Evolutionary conservation across 2,329 filamentous ascomycete genomes (phyloP), one percentile per base, ranked within the genome.

Genomic region (Cylindrodendrum hubeiense): DNA sequence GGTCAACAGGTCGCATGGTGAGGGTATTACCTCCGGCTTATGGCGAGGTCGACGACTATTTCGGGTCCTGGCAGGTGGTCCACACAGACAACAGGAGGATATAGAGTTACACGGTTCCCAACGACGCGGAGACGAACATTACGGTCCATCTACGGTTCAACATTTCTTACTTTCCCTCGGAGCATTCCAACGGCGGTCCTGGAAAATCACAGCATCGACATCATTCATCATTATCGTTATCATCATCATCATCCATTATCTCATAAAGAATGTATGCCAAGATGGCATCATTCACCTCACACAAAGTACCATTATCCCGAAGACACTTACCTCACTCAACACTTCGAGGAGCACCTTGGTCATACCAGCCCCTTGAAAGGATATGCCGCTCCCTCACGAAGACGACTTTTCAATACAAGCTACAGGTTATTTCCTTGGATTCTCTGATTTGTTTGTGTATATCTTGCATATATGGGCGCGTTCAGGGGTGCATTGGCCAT

Each of bases 1-100:
- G 87, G 87, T 77, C 78, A 15, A 88, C 86, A 17, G 87, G 87
- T 39, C 82, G 82, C 60, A 85, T 87, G 82, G 80, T 83, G 28
- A 80, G 84, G 17, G 85, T 87, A 21, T 78, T 84, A 19, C 87
- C 87, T 12, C 87, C 87, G 2, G 80, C 80, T 5, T 89, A 89
- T 71, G 84, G 84, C 43, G 85, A 87, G 71, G 78, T 82, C 50
- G 82, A 86, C 50, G 82, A 86, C 59, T 78, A 81, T 65, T 82
- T 82, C 62, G 83, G 83, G 1, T 80, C 85, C 33, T 86, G 84
- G 83, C 83, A 86, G 72, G 77, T 82, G 44, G 80, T 86, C 56
- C 81, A 82, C 69, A 82, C 83, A 7, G 84, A 86, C 73, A 87
- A 86, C 72, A 74, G 78, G 69, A 77, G 80, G 57, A 81, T 86